Evolutionary conservation across 2,329 filamentous ascomycete genomes (phyloP).

Genomic region (Beauveria caledonica): DNA sequence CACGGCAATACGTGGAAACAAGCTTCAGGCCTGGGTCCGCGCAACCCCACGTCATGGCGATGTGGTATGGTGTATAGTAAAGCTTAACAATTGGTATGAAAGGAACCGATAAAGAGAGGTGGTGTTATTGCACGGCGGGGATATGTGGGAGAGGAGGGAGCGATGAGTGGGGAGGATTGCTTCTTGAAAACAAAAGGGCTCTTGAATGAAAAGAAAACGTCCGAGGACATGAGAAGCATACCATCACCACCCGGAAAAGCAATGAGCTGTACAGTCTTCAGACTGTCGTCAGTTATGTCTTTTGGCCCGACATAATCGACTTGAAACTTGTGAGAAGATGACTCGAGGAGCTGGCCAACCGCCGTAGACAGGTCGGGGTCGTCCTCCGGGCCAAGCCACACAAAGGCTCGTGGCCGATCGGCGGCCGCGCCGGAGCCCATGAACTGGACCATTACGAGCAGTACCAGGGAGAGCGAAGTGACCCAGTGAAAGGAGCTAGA

Average conservation of each 20-base stretch:
- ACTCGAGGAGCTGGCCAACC: constrained; percentile 15
- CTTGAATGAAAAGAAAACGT: neutral
- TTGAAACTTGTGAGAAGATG: constrained; percentile 15
- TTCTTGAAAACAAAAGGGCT: neutral
- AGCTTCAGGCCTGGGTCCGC: neutral
- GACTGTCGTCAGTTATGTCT: constrained; percentile 13
- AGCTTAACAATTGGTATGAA: neutral
- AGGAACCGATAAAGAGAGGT: neutral
- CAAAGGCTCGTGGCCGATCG: constrained; percentile 10
- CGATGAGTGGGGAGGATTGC: neutral
- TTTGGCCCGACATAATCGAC: constrained; percentile 16
- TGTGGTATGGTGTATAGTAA: neutral
- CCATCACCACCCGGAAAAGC: constrained; percentile 17
- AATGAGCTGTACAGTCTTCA: constrained; percentile 14
- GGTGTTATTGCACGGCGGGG: neutral
- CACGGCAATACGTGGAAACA: neutral
- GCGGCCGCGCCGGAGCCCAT: constrained; percentile 3
- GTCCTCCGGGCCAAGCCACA: constrained; percentile 17
- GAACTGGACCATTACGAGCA: constrained; percentile 2
- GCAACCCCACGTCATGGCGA: neutral
- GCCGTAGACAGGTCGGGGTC: constrained; percentile 16
- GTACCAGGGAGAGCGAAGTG: neutral
- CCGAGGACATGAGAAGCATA: neutral
- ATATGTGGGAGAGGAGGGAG: neutral
- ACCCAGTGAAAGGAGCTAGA: neutral